Evolutionary conservation across 2,329 filamentous ascomycete genomes (phyloP), one percentile per base, ranked within the genome.

Genomic region (Fusarium globosum): DNA sequence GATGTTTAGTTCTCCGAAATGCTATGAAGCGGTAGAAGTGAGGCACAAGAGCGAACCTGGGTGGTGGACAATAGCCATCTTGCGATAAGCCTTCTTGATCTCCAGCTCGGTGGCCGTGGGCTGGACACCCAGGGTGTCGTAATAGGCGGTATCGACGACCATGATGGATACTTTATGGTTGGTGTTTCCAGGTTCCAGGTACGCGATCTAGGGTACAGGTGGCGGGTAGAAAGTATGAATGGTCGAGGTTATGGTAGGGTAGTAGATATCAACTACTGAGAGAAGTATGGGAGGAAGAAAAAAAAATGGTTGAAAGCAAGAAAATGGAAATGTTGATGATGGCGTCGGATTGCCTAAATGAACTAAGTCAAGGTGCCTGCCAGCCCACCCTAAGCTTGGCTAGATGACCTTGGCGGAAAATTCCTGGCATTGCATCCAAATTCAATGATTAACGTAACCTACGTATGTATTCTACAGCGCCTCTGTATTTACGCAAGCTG

Each of bases 11-110:
- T 45, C 30, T 23, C 36, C 33, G 26, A 23, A 30, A 48, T 36
- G 18, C 20, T 30, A 61, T 14, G 20, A 68, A 62, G 45, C 21
- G 46, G 16, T 43, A 26, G 63, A 38, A 46, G 8, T 35, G 49
- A 20, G 59, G 62, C 23, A 35, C 28, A 46, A 51, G 58, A 39
- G 46, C 85, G 77, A 85, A 94, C 93, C 93, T 73, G 94, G 94
- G 83, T 98, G 96, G 79, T 97, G 94, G 76, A 95, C 90, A 82
- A 98, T 98, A 77, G 96, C 96, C 76, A 96, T 89, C 85, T 96
- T 98, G 81, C 95, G 91, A 85, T 98, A 98, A 35, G 95, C 95
- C 86, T 97, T 97, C 84, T 98, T 98, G 85, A 98, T 98, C 82
- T 98, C 95, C 57, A 97, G 89, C 82, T 96, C 94, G 43, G 94